Base-by-base conservation (phyloP, 192 early-diverging fungal species). In the Powellomyces hirtus region DNA sequence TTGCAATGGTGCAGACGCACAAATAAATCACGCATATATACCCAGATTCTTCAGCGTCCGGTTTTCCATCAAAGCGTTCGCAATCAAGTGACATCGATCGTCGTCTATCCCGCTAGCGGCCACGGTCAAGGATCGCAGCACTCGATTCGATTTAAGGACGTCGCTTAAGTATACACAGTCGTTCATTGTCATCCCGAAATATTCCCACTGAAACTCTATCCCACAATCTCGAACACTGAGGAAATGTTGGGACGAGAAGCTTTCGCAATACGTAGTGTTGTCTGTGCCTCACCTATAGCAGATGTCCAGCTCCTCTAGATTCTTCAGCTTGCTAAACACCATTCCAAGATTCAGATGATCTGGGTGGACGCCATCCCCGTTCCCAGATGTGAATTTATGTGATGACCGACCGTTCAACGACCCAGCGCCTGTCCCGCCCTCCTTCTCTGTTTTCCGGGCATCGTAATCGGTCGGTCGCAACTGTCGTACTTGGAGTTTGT, bases 161-260 rank as follows among this genome's bases (percentile, higher is more conserved):
- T 67, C 52, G 42, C 59, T 20, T 8, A 81, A 66, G 3, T 5
- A 38, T 4, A 66, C 56, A 27, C 74, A 66, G 52, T 84, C 82
- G 38, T 70, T 79, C 6, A 84, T 40, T 5, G 82, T 84, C 82
- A 84, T 84, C 13, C 82, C 82, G 75, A 84, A 84, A 11, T 69
- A 62, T 34, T 62, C 56, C 79, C 82, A 81, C 6, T 64, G 35
- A 52, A 84, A 84, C 31, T 84, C 67, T 14, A 84, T 84, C 2
- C 79, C 79, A 55, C 79, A 81, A 53, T 84, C 79, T 29, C 64
- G 61, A 1, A 84, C 71, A 2, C 82, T 84, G 18, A 45, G 0
- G 8, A 1, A 29, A 26, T n/a, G n/a, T n/a, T n/a, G n/a, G n/a
- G n/a, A n/a, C n/a, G n/a, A 59, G 8, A 22, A 6, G 29, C 6